These are phyloP conservation scores for Neonectria neomacrospora DNA, from an alignment of 2,329 filamentous ascomycete species.

Conservation along the genomic window DNA sequence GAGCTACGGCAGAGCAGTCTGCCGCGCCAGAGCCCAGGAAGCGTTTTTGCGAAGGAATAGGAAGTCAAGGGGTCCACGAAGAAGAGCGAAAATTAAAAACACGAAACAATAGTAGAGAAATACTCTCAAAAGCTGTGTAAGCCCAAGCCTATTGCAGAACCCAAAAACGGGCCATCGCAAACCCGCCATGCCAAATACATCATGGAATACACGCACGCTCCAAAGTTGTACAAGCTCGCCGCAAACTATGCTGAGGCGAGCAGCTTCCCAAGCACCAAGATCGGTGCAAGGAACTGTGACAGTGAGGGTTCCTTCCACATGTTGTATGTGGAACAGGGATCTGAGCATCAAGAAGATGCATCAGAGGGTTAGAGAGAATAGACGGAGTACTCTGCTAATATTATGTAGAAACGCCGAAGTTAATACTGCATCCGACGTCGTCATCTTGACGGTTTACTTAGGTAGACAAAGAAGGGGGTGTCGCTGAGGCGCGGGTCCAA, in stretches of 20 bases:
- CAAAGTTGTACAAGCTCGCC: constrained; percentile 40
- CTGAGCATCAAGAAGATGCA: constrained; percentile 13
- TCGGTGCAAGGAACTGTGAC: constrained; percentile 20
- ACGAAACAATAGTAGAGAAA: constrained; percentile 24
- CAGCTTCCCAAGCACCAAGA: constrained; percentile 21
- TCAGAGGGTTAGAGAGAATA: constrained; percentile 10
- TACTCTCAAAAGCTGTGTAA: constrained; percentile 17
- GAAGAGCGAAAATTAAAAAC: constrained; percentile 17
- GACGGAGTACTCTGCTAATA: constrained; percentile 36
- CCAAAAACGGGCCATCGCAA: constrained; percentile 11
- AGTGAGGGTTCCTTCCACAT: constrained; percentile 19
- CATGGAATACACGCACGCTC: constrained; percentile 33
- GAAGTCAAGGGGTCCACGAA: constrained; percentile 20
- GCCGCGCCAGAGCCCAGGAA: constrained; percentile 1
- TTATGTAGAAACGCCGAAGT: constrained; percentile 31
- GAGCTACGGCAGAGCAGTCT: constrained; percentile 17
- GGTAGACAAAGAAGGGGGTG: constrained; percentile 40
- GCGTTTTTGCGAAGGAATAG: neutral
- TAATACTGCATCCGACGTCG: constrained; percentile 21
- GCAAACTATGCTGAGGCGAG: constrained; percentile 24
- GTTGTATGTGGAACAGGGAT: constrained; percentile 20
- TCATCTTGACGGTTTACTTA: constrained; percentile 34
- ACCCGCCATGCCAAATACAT: constrained; percentile 25
- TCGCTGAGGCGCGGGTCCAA: constrained; percentile 52
- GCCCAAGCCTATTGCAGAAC: constrained; percentile 16